These are phyloP conservation scores for Rubia tinctorum DNA, from an alignment of 305 asterid genomes.

Conservation along the genomic window DNA sequence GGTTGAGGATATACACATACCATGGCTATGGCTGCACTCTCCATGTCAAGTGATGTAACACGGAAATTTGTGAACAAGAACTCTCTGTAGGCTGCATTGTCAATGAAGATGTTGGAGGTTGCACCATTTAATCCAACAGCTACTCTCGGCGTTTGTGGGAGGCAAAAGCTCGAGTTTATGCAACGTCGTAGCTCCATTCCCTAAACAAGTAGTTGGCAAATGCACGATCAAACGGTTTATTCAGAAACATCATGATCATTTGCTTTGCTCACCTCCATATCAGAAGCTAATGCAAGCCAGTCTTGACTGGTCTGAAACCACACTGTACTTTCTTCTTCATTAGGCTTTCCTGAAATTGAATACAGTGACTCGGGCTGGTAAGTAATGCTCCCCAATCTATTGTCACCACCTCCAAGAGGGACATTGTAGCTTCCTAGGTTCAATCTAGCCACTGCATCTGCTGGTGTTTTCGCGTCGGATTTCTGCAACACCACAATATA, in stretches of 20 bases:
- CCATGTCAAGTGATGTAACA: slow-evolving; percentile 64
- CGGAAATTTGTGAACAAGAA: slow-evolving; percentile 45
- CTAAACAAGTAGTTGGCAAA: not conserved
- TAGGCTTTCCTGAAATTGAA: slow-evolving; percentile 37
- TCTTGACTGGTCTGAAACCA: slow-evolving; percentile 44
- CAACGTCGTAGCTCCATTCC: slow-evolving; percentile 35
- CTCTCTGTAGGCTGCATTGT: slow-evolving; percentile 56
- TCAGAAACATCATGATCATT: not conserved
- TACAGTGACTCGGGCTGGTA: slow-evolving; percentile 45
- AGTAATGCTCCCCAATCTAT: slow-evolving; percentile 39
- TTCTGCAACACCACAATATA: slow-evolving; percentile 29
- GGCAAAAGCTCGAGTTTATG: slow-evolving; percentile 49
- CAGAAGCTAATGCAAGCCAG: slow-evolving; percentile 45
- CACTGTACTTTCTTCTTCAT: slow-evolving; percentile 23
- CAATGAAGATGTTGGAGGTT: slow-evolving; percentile 49
- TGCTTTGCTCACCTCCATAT: slow-evolving; percentile 28
- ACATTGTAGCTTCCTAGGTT: slow-evolving; percentile 25
- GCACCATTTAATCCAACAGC: slow-evolving; percentile 49
- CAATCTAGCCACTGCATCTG: slow-evolving; percentile 36
- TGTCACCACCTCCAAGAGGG: slow-evolving; percentile 19
- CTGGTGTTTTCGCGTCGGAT: slow-evolving; percentile 28
- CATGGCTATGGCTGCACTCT: slow-evolving; percentile 62
- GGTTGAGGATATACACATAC: slow-evolving; percentile 18
- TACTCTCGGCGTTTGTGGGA: slow-evolving; percentile 41
- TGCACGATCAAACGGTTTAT: not conserved